phyloP scores from a whole-genome alignment of 192 early-diverging fungal genomes.

The Neocallimastix lanati region DNA sequence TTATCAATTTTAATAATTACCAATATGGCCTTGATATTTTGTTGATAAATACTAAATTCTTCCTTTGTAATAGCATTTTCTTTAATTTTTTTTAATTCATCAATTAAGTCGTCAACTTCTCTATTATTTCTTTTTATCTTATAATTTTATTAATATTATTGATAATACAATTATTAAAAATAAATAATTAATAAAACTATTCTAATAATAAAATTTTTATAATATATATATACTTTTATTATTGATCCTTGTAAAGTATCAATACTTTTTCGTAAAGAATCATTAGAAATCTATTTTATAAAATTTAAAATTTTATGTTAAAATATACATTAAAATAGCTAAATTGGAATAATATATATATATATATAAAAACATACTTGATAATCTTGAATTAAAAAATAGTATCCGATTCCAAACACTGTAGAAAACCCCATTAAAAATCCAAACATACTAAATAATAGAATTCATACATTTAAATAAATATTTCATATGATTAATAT shows the following conservation, averaged over 20 bases:
- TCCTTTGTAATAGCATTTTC: neutral
- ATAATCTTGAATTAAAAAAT: neutral
- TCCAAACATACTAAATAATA: neutral
- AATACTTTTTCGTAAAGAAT: neutral
- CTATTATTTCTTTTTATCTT: neutral
- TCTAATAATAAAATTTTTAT: too few relatives aligned
- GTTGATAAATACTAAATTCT: neutral
- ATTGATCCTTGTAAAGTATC: neutral
- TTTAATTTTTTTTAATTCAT: neutral
- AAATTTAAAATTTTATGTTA: too few relatives aligned
- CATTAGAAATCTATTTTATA: neutral
- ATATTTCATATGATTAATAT: too few relatives aligned
- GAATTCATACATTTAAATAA: too few relatives aligned
- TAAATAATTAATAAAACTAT: too few relatives aligned
- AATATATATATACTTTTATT: neutral
- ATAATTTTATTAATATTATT: neutral
- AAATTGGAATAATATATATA: too few relatives aligned
- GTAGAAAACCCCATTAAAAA: neutral
- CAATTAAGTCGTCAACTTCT: neutral
- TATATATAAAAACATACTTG: neutral
- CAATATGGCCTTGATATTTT: neutral
- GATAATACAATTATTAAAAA: too few relatives aligned
- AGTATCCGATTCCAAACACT: neutral
- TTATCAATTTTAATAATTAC: neutral
- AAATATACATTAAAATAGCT: too few relatives aligned